Evolutionary conservation across 2,329 filamentous ascomycete genomes (phyloP), one percentile per base, ranked within the genome.

Genomic region (Phaeosphaeria sp.): DNA sequence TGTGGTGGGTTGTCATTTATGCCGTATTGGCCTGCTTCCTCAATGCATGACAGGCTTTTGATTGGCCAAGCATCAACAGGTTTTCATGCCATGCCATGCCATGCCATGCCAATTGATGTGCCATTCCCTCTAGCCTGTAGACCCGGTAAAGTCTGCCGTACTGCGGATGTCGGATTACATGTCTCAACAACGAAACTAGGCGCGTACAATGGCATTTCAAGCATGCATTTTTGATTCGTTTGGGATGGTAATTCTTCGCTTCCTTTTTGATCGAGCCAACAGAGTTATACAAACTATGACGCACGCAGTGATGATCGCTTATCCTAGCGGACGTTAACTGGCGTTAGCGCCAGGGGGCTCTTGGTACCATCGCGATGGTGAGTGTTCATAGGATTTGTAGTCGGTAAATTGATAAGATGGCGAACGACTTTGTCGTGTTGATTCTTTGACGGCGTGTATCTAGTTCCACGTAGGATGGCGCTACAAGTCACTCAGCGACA

Each of bases 291-390:
- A n/a, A n/a, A 23, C 50, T 25, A 52, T 52, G 50, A 44, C 50
- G 50, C 39, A 33, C 23, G 23, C 23, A 46, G 50, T 21, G 30
- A 41, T 27, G 50, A 52, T 52, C 50, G 41, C 13, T 33, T 13
- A 15, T 3, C 30, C 30, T 36, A 36, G 30, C 30, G 30, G 50
- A 46, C 50, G 41, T 46, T 52, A 22, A 10, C 22, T 7, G n/a
- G 22, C 50, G 41, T 23, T 52, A 52, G 27, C 41, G 23, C 41
- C 22, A 33, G 41, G 50, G 41, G 50, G 50, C 25, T 41, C 36
- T 36, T 46, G 15, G 17, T 33, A 52, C 42, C 30, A 42, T 50
- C 33, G 33, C 22, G 48, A 50, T 42, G 48, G 41, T 7, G 20
- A 20, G n/a, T 43, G n/a, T 20, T 6, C 13, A 11, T 11, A 36